Percentiles rank a stretch among this genome's conserved stretches.
Conservation (phyloP, 2,329 filamentous ascomycete genomes). For the Aspergillus sp. region DNA sequence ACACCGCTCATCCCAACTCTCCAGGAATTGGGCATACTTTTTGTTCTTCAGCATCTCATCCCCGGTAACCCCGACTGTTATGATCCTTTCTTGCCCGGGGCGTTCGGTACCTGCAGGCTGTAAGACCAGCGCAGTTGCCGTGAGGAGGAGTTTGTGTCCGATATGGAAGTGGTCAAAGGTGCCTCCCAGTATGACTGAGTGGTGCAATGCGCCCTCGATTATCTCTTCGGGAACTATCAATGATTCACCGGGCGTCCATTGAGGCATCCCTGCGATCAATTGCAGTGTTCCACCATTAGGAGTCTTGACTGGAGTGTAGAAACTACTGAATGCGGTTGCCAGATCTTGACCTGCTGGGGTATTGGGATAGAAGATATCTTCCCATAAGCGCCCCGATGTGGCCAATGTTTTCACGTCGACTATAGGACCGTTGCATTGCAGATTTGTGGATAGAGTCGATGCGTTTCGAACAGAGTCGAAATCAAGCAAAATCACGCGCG, state of each 20-base stretch:
- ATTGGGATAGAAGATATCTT: slow-evolving; percentile 32
- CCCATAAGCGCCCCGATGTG: slow-evolving; percentile 33
- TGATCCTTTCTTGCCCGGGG: slow-evolving; percentile 49
- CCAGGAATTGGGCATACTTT: slow-evolving; percentile 77
- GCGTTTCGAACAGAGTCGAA: slow-evolving; percentile 46
- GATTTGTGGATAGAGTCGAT: slow-evolving; percentile 13
- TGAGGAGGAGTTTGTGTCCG: slow-evolving; percentile 92
- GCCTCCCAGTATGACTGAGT: slow-evolving; percentile 77
- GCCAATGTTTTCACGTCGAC: slow-evolving; percentile 51
- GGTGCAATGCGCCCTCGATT: slow-evolving; percentile 41
- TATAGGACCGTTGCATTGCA: slow-evolving; percentile 48
- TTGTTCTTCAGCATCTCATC: slow-evolving; percentile 86
- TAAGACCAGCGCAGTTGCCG: slow-evolving; percentile 75
- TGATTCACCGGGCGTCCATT: slow-evolving; percentile 22
- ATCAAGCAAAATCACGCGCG: slow-evolving; percentile 71
- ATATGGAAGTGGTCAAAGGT: slow-evolving; percentile 96
- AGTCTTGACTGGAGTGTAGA: slow-evolving; percentile 20
- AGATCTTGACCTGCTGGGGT: slow-evolving; percentile 29
- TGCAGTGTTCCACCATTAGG: slow-evolving; percentile 20
- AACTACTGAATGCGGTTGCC: slow-evolving; percentile 36
- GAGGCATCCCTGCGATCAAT: slow-evolving; percentile 21
- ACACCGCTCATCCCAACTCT: slow-evolving; percentile 76
- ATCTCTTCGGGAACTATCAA: slow-evolving; percentile 24
- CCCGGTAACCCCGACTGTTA: slow-evolving; percentile 85
- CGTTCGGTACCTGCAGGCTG: slow-evolving; percentile 46